phyloP scores from a whole-genome alignment of 1,284 basidiomycete species.

The Amylostereum chailletii region DNA sequence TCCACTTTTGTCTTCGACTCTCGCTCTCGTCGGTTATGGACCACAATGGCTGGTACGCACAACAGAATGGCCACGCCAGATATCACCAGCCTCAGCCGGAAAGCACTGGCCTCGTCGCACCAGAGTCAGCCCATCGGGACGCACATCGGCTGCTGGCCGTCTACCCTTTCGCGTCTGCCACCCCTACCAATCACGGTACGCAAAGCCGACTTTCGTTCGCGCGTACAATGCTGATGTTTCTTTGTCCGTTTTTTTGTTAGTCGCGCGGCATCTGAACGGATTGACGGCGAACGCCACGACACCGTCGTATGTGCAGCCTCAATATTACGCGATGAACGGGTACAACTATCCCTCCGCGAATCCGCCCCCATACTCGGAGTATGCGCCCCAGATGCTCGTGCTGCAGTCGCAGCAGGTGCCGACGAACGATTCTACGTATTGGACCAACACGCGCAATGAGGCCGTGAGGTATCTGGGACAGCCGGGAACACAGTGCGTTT shows the following conservation, averaged over 20 bases:
- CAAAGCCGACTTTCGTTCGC: slow-evolving; percentile 10
- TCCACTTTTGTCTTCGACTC: too few relatives aligned
- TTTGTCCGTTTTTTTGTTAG: slow-evolving; percentile 25
- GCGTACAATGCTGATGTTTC: slow-evolving; percentile 7
- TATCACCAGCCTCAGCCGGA: background rate
- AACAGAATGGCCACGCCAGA: background rate
- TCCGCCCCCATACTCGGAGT: slow-evolving; percentile 47
- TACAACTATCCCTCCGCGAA: slow-evolving; percentile 34
- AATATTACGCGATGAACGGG: slow-evolving; percentile 34
- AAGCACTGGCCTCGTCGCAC: background rate
- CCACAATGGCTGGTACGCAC: background rate
- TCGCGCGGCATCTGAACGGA: slow-evolving; percentile 52
- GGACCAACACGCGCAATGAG: slow-evolving; percentile 43
- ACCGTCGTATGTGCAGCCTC: slow-evolving; percentile 54
- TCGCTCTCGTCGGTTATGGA: too few relatives aligned
- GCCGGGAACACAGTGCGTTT: slow-evolving; percentile 34
- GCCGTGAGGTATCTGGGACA: slow-evolving; percentile 41
- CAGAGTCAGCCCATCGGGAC: slow-evolving; percentile 28
- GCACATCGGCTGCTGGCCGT: slow-evolving; percentile 52
- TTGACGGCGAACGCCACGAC: slow-evolving; percentile 46
- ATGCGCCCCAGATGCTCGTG: slow-evolving; percentile 43
- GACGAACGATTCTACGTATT: slow-evolving; percentile 36
- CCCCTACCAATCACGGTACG: slow-evolving; percentile 58
- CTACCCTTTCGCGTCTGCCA: slow-evolving; percentile 64
- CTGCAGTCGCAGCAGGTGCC: slow-evolving; percentile 32